Evolutionary conservation across 257 asterid genomes (phyloP).

Genomic region (Solanum bukasovii): DNA sequence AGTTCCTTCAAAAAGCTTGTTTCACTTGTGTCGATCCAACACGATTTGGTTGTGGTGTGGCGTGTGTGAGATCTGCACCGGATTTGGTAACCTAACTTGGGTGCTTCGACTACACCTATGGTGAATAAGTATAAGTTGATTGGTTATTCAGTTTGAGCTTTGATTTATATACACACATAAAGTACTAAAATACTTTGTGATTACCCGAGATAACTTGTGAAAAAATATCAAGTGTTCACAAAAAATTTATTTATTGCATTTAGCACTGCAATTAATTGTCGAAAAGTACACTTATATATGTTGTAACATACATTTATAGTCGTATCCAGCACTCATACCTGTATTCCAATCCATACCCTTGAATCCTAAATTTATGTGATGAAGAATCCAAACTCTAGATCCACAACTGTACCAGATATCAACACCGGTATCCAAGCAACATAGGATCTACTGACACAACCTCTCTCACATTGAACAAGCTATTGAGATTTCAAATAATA

Average conservation of each 20-base stretch:
- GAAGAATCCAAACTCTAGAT: background rate
- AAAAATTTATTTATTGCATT: background rate
- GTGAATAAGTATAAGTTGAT: background rate
- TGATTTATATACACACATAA: background rate
- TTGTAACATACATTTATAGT: background rate
- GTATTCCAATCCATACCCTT: background rate
- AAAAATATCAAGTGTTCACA: background rate
- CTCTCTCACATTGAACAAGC: background rate
- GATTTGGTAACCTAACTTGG: background rate
- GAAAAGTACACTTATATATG: background rate
- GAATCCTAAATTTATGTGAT: background rate
- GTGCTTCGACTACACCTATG: background rate
- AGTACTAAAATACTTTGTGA: background rate
- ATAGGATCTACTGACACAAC: background rate
- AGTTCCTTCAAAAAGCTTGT: background rate
- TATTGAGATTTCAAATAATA: background rate
- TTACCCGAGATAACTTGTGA: background rate
- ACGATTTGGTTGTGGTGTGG: background rate
- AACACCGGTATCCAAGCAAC: background rate
- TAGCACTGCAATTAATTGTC: background rate
- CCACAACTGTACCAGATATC: background rate
- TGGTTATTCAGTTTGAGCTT: background rate
- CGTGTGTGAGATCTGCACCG: background rate
- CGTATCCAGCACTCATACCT: background rate
- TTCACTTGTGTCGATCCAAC: background rate